phyloP scores from a whole-genome alignment of 2,329 filamentous ascomycete genomes.

The Lecanicillium sp. region DNA sequence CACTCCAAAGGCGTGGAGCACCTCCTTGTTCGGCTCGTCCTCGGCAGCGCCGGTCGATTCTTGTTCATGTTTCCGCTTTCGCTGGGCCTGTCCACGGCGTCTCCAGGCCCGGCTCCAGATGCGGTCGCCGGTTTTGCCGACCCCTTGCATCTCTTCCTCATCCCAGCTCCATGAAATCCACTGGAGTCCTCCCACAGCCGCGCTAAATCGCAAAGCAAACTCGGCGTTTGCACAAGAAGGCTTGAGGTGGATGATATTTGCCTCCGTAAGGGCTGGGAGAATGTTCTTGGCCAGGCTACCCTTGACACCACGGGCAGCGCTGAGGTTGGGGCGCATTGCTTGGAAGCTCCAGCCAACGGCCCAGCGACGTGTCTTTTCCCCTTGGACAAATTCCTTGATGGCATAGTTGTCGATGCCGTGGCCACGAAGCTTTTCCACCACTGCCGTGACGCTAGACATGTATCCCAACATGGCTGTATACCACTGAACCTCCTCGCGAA shows the following conservation, averaged over 20 bases:
- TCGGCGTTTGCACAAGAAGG: slow-evolving; percentile 30
- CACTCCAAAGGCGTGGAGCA: slow-evolving; percentile 45
- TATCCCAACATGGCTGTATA: slow-evolving; percentile 91
- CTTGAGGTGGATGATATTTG: slow-evolving; percentile 37
- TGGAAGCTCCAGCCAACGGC: slow-evolving; percentile 82
- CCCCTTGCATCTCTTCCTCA: slow-evolving; percentile 40
- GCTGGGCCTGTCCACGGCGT: slow-evolving; percentile 27
- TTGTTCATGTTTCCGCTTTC: slow-evolving; percentile 22
- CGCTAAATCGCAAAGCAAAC: slow-evolving; percentile 27
- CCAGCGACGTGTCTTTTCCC: slow-evolving; percentile 75
- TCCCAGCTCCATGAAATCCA: slow-evolving; percentile 60
- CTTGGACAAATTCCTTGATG: slow-evolving; percentile 71
- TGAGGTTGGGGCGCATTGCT: slow-evolving; percentile 51
- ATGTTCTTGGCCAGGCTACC: slow-evolving; percentile 31
- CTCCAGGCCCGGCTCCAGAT: slow-evolving; percentile 74
- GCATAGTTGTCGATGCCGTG: slow-evolving; percentile 68
- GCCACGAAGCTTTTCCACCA: slow-evolving; percentile 52
- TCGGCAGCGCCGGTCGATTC: slow-evolving; percentile 22
- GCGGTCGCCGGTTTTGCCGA: slow-evolving; percentile 59
- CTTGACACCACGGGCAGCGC: slow-evolving; percentile 36
- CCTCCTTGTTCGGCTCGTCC: slow-evolving; percentile 23
- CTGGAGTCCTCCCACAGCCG: slow-evolving; percentile 47
- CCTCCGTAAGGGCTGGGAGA: slow-evolving; percentile 34
- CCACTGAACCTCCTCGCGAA: slow-evolving; percentile 64
- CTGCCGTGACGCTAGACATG: slow-evolving; percentile 55